Base-by-base conservation (phyloP, 257 asterid genomes). In the Ehretia macrophylla region DNA sequence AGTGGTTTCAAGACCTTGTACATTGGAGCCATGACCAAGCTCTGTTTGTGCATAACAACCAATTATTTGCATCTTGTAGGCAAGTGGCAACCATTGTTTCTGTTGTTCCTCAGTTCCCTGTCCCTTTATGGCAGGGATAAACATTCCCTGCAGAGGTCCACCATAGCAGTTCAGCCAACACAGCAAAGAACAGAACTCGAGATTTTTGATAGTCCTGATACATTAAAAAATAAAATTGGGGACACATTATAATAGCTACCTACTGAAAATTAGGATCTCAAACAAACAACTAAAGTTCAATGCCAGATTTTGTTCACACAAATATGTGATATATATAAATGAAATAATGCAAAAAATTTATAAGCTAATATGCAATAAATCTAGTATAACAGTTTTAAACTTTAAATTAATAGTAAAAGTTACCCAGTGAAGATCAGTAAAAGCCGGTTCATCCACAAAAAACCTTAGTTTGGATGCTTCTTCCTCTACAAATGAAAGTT, bases 31-130 rank as follows among this genome's bases (percentile, higher is more conserved):
- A 59, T 93, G 99, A 44, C 99, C 97, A 74, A 93, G 99, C 81
- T 93, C 99, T 63, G 97, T 93, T 75, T 93, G 99, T 8, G 99
- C 99, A 63, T 93, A 93, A 79, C 99, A 93, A 51, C 99, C 99
- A 76, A 93, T 93, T 67, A 89, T 86, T 79, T 93, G 85, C 97
- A 93, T 93, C 85, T 89, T 93, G 69, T 85, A 72, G 51, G 99
- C 97, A 82, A 89, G 70, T 0, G 99, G 77, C 68, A 89, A 74
- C 99, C 99, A 93, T 72, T 89, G 85, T 51, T 51, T 39, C 72
- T 89, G 99, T 53, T 93, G 99, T 67, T 87, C 94, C 42, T 89
- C 97, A 38, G 97, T 93, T 47, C 88, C 96, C 79, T 87, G 96
- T 40, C 97, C 97, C 76, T 87, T 93, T 68, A 93, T 69, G 69